These are phyloP conservation scores for Backusella morwellensis DNA, from an alignment of 192 early-diverging fungal species.

Conservation along the genomic window DNA sequence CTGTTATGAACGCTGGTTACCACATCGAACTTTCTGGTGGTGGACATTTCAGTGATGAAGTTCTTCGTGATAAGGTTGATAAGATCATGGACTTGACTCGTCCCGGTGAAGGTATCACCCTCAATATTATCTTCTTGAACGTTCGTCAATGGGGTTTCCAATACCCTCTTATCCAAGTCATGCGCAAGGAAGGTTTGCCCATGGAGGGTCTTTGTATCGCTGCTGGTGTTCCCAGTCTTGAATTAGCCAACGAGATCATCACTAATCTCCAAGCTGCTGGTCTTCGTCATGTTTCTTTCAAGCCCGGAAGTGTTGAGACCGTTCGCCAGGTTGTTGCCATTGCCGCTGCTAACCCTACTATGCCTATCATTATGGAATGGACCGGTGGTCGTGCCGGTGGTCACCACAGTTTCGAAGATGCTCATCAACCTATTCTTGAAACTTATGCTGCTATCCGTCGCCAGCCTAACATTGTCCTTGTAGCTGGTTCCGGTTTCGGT, in stretches of 20 bases:
- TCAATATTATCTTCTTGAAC: constrained; percentile 92
- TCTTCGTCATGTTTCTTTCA: constrained; percentile 84
- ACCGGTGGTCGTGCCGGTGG: constrained; percentile 96
- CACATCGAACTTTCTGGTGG: constrained; percentile 91
- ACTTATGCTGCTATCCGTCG: constrained; percentile 84
- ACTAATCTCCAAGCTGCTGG: constrained; percentile 67
- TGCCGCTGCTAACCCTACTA: constrained; percentile 75
- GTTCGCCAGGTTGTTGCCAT: constrained; percentile 78
- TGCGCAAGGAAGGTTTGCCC: constrained; percentile 81
- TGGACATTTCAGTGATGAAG: constrained; percentile 76
- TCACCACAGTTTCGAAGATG: constrained; percentile 96
- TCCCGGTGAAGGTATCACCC: constrained; percentile 84
- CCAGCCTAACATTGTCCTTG: constrained; percentile 75
- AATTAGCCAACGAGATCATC: constrained; percentile 83
- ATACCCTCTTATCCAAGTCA: constrained; percentile 74
- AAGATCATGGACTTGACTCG: constrained; percentile 68
- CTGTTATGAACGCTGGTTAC: constrained; percentile 87
- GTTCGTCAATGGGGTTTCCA: constrained; percentile 92
- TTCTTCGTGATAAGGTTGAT: constrained; percentile 67
- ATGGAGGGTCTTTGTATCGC: constrained; percentile 91
- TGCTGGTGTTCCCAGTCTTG: constrained; percentile 87
- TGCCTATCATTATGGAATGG: constrained; percentile 93
- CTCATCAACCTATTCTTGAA: constrained; percentile 87
- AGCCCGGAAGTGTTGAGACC: constrained; percentile 73
- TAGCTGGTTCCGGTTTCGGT: constrained; percentile 93